phyloP scores from a whole-genome alignment of 2,329 filamentous ascomycete genomes.

The Aspergillus terreus region DNA sequence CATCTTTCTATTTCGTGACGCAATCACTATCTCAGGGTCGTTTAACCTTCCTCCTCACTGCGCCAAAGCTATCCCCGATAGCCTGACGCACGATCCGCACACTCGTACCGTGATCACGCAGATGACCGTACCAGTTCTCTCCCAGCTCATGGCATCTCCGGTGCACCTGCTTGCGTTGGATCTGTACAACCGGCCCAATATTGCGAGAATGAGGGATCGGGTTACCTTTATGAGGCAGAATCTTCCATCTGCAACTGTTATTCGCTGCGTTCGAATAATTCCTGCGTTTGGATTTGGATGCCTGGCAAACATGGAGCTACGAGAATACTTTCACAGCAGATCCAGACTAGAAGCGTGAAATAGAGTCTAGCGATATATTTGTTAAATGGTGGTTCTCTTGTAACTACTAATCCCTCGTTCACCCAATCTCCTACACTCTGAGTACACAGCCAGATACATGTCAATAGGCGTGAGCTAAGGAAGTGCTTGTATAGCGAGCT shows the following conservation, averaged over 20 bases:
- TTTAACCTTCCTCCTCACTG: constrained; percentile 25
- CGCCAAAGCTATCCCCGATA: constrained; percentile 20
- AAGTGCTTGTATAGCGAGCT: too few relatives aligned
- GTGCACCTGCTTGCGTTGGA: constrained; percentile 82
- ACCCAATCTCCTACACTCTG: too few relatives aligned
- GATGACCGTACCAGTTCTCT: constrained; percentile 70
- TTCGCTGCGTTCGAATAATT: constrained; percentile 75
- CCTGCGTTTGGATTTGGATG: constrained; percentile 84
- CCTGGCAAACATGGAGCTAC: constrained; percentile 63
- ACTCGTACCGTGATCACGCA: constrained; percentile 50
- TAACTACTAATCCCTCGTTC: too few relatives aligned
- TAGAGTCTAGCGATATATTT: not conserved
- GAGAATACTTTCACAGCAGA: constrained; percentile 16
- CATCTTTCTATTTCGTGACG: constrained; percentile 75
- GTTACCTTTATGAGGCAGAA: constrained; percentile 62
- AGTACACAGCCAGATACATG: too few relatives aligned
- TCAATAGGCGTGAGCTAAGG: too few relatives aligned
- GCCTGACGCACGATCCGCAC: constrained; percentile 16
- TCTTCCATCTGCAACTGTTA: constrained; percentile 63
- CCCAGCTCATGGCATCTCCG: constrained; percentile 76
- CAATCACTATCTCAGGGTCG: constrained; percentile 69
- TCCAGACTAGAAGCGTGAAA: not conserved
- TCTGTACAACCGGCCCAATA: constrained; percentile 35
- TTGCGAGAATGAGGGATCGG: constrained; percentile 44
- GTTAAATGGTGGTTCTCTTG: not conserved